Percentiles rank a stretch among this genome's conserved stretches.
phyloP scores from a whole-genome alignment of 2,329 filamentous ascomycete genomes.

The Pseudophaeomoniella oleicola region DNA sequence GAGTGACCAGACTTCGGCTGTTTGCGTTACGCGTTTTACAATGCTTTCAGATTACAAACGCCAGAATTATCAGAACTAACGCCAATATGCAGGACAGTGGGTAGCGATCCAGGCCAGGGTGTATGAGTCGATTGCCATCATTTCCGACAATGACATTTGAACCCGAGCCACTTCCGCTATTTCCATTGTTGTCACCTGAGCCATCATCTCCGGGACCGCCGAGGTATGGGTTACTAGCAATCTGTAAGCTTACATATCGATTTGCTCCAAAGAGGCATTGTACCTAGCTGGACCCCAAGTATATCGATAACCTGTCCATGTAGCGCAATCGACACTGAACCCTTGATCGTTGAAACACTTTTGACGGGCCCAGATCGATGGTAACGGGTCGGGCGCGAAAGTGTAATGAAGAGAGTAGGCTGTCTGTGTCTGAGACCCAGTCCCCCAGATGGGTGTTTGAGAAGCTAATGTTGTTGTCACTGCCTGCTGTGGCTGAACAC shows the following conservation, averaged over 20 bases:
- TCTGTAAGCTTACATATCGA: slow-evolving; percentile 4
- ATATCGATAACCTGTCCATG: slow-evolving; percentile 14
- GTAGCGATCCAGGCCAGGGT: no score
- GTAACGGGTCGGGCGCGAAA: slow-evolving; percentile 1
- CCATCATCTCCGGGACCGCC: slow-evolving; percentile 4
- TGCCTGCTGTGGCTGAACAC: neutral
- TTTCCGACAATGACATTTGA: neutral
- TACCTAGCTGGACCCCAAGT: slow-evolving; percentile 13
- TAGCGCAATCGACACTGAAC: slow-evolving; percentile 12
- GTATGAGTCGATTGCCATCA: no score
- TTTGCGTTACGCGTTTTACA: no score
- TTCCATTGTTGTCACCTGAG: slow-evolving; percentile 4
- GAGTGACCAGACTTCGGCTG: no score
- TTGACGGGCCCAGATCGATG: slow-evolving; percentile 9
- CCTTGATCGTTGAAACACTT: slow-evolving; percentile 13
- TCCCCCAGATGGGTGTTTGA: slow-evolving; percentile 1
- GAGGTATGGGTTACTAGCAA: neutral
- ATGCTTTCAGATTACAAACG: no score
- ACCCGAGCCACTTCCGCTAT: slow-evolving; percentile 1
- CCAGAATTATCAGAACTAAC: no score
- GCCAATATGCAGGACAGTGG: no score
- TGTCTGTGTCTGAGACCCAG: slow-evolving; percentile 3
- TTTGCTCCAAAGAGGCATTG: no score
- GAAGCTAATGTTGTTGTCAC: slow-evolving; percentile 4
- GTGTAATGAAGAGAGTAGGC: slow-evolving; percentile 2